A percentile compares a stretch with the other conserved stretches of the same genome.
These are phyloP conservation scores for Trichoderma sp. DNA, from an alignment of 2,329 filamentous ascomycete species.

Conservation along the genomic window DNA sequence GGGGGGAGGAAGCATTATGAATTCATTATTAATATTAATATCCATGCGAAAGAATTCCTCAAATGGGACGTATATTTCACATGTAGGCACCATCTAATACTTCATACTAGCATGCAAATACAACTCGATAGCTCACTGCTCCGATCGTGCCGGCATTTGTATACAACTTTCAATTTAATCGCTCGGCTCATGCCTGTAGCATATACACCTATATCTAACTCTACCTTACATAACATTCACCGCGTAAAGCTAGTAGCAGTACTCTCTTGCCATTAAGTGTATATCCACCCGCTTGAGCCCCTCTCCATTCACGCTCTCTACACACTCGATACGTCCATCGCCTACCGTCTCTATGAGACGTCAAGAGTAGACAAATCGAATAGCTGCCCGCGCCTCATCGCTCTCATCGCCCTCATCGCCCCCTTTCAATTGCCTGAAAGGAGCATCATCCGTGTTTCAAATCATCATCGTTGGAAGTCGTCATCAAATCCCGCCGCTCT, in stretches of 20 bases:
- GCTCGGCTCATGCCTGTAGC: neutral
- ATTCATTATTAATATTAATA: too few relatives aligned
- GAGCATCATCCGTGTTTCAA: neutral
- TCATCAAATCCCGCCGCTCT: neutral
- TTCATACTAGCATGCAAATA: neutral
- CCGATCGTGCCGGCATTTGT: neutral
- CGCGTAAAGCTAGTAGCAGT: constrained; percentile 4
- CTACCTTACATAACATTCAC: neutral
- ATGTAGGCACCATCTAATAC: too few relatives aligned
- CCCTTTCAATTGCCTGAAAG: neutral
- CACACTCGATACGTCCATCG: constrained; percentile 5
- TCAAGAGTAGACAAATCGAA: neutral
- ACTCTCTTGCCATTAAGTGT: neutral
- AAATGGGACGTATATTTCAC: too few relatives aligned
- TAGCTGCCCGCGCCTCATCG: neutral
- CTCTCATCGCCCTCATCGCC: too few relatives aligned
- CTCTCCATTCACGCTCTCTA: neutral
- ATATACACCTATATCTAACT: constrained; percentile 10
- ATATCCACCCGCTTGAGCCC: neutral
- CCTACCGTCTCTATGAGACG: neutral
- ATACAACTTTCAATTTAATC: neutral
- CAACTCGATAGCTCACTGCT: neutral
- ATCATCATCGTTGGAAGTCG: constrained; percentile 10
- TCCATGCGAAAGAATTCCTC: too few relatives aligned
- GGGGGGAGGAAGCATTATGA: too few relatives aligned